A percentile compares a stretch with the other conserved stretches of the same genome.
Evolutionary conservation across 1,284 basidiomycete species (phyloP).

Genomic region (Malassezia restricta): DNA sequence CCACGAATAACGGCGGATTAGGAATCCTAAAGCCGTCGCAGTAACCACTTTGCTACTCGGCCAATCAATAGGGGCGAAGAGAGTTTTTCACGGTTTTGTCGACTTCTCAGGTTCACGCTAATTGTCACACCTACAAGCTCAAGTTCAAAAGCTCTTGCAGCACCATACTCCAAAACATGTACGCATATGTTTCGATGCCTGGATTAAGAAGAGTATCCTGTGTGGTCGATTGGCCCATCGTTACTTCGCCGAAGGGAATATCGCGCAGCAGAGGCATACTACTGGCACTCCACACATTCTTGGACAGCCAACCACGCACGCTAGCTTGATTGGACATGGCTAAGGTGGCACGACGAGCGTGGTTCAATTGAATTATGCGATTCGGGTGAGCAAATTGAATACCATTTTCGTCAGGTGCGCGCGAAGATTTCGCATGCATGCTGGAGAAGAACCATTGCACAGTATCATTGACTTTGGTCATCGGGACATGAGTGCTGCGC

Average conservation of each 20-base stretch:
- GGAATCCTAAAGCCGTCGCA: constrained; percentile 17
- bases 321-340: constrained; percentile 24
- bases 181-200: constrained; percentile 16
- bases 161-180: constrained; percentile 14
- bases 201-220: constrained; percentile 19
- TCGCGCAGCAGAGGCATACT: constrained; percentile 4
- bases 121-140: not conserved
- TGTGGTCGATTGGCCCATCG: constrained; percentile 29
- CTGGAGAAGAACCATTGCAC: constrained; percentile 28
- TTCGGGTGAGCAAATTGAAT: constrained; percentile 36
- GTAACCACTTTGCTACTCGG: constrained; percentile 19
- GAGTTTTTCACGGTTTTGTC: not conserved
- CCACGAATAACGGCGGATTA: constrained; percentile 17
- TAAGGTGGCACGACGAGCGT: constrained; percentile 24
- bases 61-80: not conserved
- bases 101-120: no score
- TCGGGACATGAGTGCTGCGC: constrained; percentile 26
- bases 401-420: constrained; percentile 8
- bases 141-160: not conserved
- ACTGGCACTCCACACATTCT: constrained; percentile 3
- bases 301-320: constrained; percentile 23
- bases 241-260: constrained; percentile 20
- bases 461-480: constrained; percentile 20
- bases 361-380: constrained; percentile 33
- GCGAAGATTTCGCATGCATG: constrained; percentile 8